Conservation (phyloP, 768 basidiomycete species). For the Podaxis sp. region DNA sequence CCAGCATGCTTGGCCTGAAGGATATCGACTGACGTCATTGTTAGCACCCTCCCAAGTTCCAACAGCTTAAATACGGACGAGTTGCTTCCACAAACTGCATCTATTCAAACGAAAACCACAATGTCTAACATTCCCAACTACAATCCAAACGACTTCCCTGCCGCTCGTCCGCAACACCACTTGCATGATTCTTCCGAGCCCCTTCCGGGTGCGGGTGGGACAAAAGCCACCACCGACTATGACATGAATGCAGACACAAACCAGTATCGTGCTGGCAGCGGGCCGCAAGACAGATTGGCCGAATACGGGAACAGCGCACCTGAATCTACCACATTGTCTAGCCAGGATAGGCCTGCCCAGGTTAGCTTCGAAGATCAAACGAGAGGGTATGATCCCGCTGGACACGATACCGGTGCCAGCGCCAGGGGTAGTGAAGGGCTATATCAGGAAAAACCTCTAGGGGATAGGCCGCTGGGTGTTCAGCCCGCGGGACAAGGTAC, state of each 20-base stretch:
- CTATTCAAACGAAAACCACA: not conserved
- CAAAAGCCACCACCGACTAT: constrained; percentile 31
- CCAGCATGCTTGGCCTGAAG: not conserved
- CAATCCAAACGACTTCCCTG: constrained; percentile 4
- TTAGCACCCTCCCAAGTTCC: not conserved
- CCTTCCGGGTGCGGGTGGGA: constrained; percentile 37
- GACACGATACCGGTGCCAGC: not conserved
- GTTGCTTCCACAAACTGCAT: not conserved
- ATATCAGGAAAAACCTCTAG: constrained; percentile 1
- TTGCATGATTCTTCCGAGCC: constrained; percentile 45
- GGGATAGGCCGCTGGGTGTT: constrained; percentile 7
- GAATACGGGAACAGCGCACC: not conserved
- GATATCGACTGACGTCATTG: not conserved
- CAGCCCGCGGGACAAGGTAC: constrained; percentile 5
- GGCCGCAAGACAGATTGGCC: not conserved
- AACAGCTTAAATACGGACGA: not conserved
- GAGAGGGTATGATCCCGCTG: not conserved
- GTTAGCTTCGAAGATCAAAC: not conserved
- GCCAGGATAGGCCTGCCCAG: not conserved
- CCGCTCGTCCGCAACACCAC: constrained; percentile 32
- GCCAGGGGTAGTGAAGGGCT: not conserved
- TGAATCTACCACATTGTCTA: not conserved
- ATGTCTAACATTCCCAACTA: constrained; percentile 9
- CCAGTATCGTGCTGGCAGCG: not conserved
- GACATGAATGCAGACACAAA: not conserved